These are phyloP conservation scores for Gentiana macrophylla DNA, from an alignment of 257 asterid genomes.

Conservation along the genomic window DNA sequence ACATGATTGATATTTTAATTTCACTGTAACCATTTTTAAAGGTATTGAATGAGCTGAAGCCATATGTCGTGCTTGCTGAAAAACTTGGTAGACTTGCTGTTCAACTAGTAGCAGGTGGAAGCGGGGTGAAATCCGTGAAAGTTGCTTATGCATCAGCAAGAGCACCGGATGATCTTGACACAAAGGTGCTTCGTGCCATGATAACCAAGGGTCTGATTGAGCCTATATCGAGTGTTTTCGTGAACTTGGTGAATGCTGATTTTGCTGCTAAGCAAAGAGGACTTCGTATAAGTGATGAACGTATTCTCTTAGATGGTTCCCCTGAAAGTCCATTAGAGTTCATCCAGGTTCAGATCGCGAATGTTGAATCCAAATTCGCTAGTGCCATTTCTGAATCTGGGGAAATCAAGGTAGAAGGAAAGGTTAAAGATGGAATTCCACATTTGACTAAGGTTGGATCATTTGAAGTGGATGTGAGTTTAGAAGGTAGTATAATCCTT, in stretches of 20 bases:
- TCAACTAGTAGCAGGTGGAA: conserved; percentile 84
- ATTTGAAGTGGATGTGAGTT: conserved; percentile 83
- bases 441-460: conserved; percentile 83
- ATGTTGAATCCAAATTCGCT: conserved; percentile 80
- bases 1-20: not conserved
- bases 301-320: conserved; percentile 57
- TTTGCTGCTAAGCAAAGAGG: conserved; percentile 91
- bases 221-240: conserved; percentile 69
- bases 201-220: conserved; percentile 88
- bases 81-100: conserved; percentile 95
- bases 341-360: conserved; percentile 70
- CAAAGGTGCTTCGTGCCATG: conserved; percentile 89
- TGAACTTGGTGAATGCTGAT: conserved; percentile 84
- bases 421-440: conserved; percentile 79
- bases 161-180: conserved; percentile 90
- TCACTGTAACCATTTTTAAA: conserved; percentile 16
- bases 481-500: conserved; percentile 82
- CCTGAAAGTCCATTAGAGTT: conserved; percentile 75
- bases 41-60: conserved; percentile 84
- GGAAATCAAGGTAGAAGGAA: conserved; percentile 71
- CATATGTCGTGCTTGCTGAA: conserved; percentile 75
- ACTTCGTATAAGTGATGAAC: conserved; percentile 63
- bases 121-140: conserved; percentile 64
- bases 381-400: conserved; percentile 83
- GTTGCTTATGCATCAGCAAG: conserved; percentile 74